A percentile compares a stretch with the other conserved stretches of the same genome.
Conservation (phyloP, 2,329 filamentous ascomycete species). For the Rutstroemia sp. region DNA sequence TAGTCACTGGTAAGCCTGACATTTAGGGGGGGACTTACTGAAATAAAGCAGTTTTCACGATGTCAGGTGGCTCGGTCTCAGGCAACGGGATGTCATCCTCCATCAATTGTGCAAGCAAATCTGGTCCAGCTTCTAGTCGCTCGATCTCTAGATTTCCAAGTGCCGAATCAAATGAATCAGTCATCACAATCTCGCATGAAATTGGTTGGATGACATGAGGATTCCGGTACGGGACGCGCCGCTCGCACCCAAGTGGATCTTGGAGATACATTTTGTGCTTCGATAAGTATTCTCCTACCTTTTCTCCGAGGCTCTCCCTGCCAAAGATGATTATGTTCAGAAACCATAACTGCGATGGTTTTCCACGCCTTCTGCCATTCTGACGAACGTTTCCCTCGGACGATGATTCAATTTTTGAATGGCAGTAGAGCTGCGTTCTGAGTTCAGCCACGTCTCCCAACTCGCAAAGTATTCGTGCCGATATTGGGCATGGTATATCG, state of each 20-base stretch:
- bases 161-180: slow-evolving; percentile 3
- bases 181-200: slow-evolving; percentile 6
- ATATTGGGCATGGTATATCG: neutral
- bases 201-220: slow-evolving; percentile 12
- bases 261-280: slow-evolving; percentile 12
- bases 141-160: slow-evolving; percentile 8
- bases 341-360: slow-evolving; percentile 4
- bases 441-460: slow-evolving; percentile 4
- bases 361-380: neutral
- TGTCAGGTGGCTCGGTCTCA: slow-evolving; percentile 10
- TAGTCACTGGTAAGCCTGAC: neutral
- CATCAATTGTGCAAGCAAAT: slow-evolving; percentile 13
- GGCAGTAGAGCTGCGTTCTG: slow-evolving; percentile 11
- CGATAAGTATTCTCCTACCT: slow-evolving; percentile 10
- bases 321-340: slow-evolving; percentile 13
- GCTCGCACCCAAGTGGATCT: slow-evolving; percentile 12
- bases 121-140: slow-evolving; percentile 4
- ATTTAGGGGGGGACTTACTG: slow-evolving; percentile 6
- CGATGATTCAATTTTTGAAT: slow-evolving; percentile 3
- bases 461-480: slow-evolving; percentile 1
- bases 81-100: slow-evolving; percentile 5
- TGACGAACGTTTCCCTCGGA: neutral
- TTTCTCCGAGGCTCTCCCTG: neutral
- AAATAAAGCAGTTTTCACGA: slow-evolving; percentile 10
- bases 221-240: slow-evolving; percentile 10